Evolutionary conservation across 306 rosid species (phyloP), one percentile per base, ranked within the genome.

Genomic region (Medicago truncatula): DNA sequence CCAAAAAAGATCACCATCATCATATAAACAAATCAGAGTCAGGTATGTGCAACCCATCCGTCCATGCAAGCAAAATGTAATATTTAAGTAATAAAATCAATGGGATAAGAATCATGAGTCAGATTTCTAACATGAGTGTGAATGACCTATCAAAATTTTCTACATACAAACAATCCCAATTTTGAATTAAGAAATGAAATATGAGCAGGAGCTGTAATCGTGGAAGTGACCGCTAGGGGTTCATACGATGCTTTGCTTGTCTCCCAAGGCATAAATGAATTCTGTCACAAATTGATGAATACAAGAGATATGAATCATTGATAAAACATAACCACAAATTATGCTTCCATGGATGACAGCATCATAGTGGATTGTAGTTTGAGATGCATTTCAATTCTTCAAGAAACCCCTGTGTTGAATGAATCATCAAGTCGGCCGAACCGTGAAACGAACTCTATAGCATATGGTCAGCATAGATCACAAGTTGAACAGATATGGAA

Each of bases 191-290:
- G 78, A 76, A 71, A 46, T 78, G 74, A 71, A 78, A 70, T 44
- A 64, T 36, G 78, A 83, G 9, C 52, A 8, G 68, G 43, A 43
- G n/a, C 61, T 52, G 66, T 17, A 25, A 68, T 70, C 65, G 74
- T 74, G 75, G 83, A 71, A 71, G 77, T 21, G 69, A 57, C 63
- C 82, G 64, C 70, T 31, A 36, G 77, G 75, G 53, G 76, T 81
- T 79, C 69, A 75, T 78, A 67, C 14, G 65, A 70, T 67, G 82
- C 84, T 86, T 84, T 61, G 67, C 80, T 74, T 77, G 49, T 88
- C 80, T 76, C 81, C 85, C 58, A 80, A 78, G 63, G 82, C 81
- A 74, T 76, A 84, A 83, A 78, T 63, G 88, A 89, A 81, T 73
- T 60, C 20, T 62, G 67, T 77, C 83, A 80, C 63, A 75, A 76